These are phyloP conservation scores for Dorcoceras hygrometricum DNA, from an alignment of 257 asterid species.

Conservation along the genomic window DNA sequence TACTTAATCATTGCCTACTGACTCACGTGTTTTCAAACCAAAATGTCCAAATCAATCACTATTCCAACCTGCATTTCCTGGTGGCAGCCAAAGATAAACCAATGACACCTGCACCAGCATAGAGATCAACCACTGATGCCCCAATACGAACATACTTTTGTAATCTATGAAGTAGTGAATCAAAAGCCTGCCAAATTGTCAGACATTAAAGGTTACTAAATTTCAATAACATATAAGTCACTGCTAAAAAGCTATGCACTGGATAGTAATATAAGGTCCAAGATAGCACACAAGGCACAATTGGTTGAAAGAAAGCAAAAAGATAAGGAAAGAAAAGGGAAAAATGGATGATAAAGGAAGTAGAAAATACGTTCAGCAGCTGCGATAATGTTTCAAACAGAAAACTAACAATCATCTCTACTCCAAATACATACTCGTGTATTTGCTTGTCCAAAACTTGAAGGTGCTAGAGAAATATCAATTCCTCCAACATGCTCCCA, in stretches of 20 bases:
- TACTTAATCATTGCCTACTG: not conserved
- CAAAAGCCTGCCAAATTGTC: slow-evolving; percentile 68
- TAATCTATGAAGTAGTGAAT: slow-evolving; percentile 69
- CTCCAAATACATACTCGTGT: slow-evolving; percentile 56
- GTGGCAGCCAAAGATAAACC: slow-evolving; percentile 83
- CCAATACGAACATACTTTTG: slow-evolving; percentile 80
- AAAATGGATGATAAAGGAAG: slow-evolving; percentile 3
- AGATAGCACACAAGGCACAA: slow-evolving; percentile 7
- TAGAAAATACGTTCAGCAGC: slow-evolving; percentile 8
- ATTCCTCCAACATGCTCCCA: slow-evolving; percentile 99
- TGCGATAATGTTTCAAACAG: slow-evolving; percentile 21
- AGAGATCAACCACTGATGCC: slow-evolving; percentile 87
- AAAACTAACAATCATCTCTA: slow-evolving; percentile 18
- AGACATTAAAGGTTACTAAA: not conserved
- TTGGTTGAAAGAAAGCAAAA: slow-evolving; percentile 8
- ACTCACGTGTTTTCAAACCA: not conserved
- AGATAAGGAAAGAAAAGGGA: slow-evolving; percentile 3
- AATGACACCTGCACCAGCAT: slow-evolving; percentile 97
- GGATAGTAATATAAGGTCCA: not conserved
- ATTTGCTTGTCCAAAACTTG: slow-evolving; percentile 97
- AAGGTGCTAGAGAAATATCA: slow-evolving; percentile 77
- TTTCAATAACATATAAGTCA: slow-evolving; percentile 12
- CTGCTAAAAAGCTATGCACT: slow-evolving; percentile 8
- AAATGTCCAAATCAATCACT: slow-evolving; percentile 14
- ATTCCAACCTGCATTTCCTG: slow-evolving; percentile 76